Percentiles rank a stretch among this genome's conserved stretches.
Evolutionary conservation across 192 early-diverging fungal genomes (phyloP).

Genomic region (Phycomyces nitens): DNA sequence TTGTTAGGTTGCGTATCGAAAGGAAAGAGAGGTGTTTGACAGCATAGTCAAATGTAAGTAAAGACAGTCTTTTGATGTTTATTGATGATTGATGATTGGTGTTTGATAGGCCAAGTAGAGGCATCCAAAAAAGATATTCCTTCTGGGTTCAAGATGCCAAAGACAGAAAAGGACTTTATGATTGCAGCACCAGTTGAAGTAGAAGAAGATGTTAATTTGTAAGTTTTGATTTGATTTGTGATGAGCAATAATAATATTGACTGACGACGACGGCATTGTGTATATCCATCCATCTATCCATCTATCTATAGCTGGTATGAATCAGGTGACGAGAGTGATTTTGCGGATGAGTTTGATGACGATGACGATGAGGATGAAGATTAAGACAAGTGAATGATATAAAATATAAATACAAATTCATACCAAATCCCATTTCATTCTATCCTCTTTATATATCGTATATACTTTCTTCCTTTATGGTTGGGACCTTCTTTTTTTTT

Average conservation of each 20-base stretch:
- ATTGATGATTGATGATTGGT: not conserved
- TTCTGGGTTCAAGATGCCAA: slow-evolving; percentile 45
- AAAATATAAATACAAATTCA: too few relatives aligned
- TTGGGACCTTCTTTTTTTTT: too few relatives aligned
- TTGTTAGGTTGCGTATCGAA: slow-evolving; percentile 42
- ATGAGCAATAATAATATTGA: too few relatives aligned
- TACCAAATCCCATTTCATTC: too few relatives aligned
- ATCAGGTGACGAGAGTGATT: slow-evolving; percentile 40
- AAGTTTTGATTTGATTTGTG: too few relatives aligned
- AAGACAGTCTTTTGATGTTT: not conserved
- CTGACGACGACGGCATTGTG: too few relatives aligned
- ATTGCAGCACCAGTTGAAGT: slow-evolving; percentile 32
- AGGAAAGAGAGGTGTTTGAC: slow-evolving; percentile 36
- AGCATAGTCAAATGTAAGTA: slow-evolving; percentile 35
- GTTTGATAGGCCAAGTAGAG: slow-evolving; percentile 43
- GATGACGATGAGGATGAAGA: slow-evolving; percentile 36
- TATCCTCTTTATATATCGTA: too few relatives aligned
- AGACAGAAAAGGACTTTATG: slow-evolving; percentile 38
- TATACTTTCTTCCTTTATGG: too few relatives aligned
- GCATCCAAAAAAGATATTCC: slow-evolving; percentile 45
- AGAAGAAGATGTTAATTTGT: slow-evolving; percentile 42
- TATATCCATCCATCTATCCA: not conserved
- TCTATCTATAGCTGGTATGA: slow-evolving; percentile 29
- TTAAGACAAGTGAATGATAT: not conserved
- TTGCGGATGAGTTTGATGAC: slow-evolving; percentile 39